A percentile compares a stretch with the other conserved stretches of the same genome.
Conservation (phyloP, 331 rosid genomes). For the Pyrus hybrid region DNA sequence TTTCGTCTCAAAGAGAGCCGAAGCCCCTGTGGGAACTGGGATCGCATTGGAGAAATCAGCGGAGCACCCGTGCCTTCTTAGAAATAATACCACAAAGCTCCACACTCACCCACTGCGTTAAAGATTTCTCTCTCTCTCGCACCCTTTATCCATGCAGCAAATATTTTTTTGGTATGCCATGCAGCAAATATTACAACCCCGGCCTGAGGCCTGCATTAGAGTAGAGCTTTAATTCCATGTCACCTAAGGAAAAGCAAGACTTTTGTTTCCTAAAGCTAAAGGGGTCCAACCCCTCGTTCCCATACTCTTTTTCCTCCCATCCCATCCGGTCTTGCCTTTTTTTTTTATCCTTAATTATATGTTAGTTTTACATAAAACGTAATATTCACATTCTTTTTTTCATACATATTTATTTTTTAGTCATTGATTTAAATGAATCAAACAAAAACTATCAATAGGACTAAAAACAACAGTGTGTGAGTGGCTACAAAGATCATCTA, state of each 20-base stretch:
- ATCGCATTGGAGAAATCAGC: constrained; percentile 85
- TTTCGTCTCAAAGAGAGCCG: not conserved
- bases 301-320: not conserved
- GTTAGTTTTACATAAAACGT: not conserved
- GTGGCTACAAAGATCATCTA: not conserved
- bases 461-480: not conserved
- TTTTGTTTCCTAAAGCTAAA: not conserved
- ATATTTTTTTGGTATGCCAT: not conserved
- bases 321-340: not conserved
- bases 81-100: constrained; percentile 8
- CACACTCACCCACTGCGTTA: constrained; percentile 1
- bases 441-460: too few relatives aligned
- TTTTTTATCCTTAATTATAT: not conserved
- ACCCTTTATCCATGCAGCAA: not conserved
- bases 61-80: constrained; percentile 93
- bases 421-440: too few relatives aligned
- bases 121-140: not conserved
- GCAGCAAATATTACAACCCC: not conserved
- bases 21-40: constrained; percentile 19
- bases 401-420: too few relatives aligned
- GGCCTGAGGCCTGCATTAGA: not conserved
- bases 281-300: not conserved
- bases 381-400: too few relatives aligned
- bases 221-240: not conserved
- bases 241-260: not conserved